These are phyloP conservation scores for Boletus fagicola DNA, from an alignment of 768 basidiomycete species.

Conservation along the genomic window DNA sequence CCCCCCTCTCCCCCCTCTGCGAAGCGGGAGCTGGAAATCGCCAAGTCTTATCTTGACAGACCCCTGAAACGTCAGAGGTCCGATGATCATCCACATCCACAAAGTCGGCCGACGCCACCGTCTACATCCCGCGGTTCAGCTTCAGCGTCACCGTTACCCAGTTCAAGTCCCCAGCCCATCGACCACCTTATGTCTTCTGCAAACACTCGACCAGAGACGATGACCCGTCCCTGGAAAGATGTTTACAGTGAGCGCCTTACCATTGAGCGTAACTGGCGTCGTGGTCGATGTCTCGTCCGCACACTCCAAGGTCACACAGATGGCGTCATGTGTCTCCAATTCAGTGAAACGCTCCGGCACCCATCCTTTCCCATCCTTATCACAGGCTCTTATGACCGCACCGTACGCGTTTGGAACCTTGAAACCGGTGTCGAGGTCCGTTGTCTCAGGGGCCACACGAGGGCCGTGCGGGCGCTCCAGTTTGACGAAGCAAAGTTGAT, in stretches of 20 bases:
- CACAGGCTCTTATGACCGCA: conserved; percentile 96
- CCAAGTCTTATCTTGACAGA: conserved; percentile 28
- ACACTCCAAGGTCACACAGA: conserved; percentile 92
- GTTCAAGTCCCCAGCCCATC: conserved; percentile 4
- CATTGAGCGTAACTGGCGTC: conserved; percentile 96
- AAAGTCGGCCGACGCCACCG: neutral
- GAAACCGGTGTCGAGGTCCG: conserved; percentile 85
- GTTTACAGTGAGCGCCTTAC: conserved; percentile 97
- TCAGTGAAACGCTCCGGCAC: conserved; percentile 78
- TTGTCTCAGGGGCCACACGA: conserved; percentile 84
- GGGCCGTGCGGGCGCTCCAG: conserved; percentile 89
- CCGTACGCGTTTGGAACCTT: conserved; percentile 93
- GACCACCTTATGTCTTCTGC: conserved; percentile 33
- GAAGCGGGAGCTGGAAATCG: conserved; percentile 43
- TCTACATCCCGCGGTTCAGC: conserved; percentile 18
- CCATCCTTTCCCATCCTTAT: conserved; percentile 92
- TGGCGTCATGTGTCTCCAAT: conserved; percentile 96
- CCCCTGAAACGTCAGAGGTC: conserved; percentile 53
- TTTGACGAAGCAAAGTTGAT: conserved; percentile 95
- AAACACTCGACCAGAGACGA: conserved; percentile 30
- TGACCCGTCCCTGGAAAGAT: conserved; percentile 95
- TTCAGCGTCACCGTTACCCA: conserved; percentile 8
- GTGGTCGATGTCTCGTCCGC: conserved; percentile 82
- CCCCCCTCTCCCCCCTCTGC: conserved; percentile 27
- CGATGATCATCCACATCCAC: neutral